A percentile compares a stretch with the other conserved stretches of the same genome.
Evolutionary conservation across 805 yeast genomes (phyloP).

Genomic region (Clavispora phyllophila): DNA sequence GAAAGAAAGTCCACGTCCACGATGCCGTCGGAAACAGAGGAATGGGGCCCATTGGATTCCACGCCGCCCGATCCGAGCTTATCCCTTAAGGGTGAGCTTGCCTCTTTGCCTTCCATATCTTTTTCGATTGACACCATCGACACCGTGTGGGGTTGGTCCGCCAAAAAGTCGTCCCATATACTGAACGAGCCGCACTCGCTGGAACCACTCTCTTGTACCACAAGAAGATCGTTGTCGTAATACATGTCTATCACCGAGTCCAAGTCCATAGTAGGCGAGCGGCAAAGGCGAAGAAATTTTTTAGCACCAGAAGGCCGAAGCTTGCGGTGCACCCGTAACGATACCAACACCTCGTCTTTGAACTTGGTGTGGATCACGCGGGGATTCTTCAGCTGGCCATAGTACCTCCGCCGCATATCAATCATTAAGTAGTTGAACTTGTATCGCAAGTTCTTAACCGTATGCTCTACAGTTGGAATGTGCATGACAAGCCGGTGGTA

Average conservation of each 20-base stretch:
- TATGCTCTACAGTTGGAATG: neutral
- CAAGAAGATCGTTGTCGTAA: slow-evolving; percentile 1
- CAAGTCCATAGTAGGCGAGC: neutral
- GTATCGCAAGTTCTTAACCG: slow-evolving; percentile 20
- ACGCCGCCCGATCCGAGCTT: too few species aligned
- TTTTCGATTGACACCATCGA: neutral
- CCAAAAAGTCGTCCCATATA: neutral
- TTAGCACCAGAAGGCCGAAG: neutral
- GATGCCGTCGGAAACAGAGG: neutral
- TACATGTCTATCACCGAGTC: neutral
- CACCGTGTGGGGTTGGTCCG: too few species aligned
- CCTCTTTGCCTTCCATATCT: too few species aligned
- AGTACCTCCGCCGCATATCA: slow-evolving; percentile 33
- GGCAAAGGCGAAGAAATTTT: neutral
- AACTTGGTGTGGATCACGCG: slow-evolving; percentile 34
- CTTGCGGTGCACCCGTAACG: slow-evolving; percentile 28
- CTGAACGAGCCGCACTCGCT: neutral
- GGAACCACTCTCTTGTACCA: neutral
- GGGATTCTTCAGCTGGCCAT: slow-evolving; percentile 33
- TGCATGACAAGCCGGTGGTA: too few species aligned
- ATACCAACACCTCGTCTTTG: slow-evolving; percentile 26
- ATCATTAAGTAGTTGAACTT: slow-evolving; percentile 28
- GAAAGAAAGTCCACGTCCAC: slow-evolving; percentile 1
- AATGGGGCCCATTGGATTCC: neutral
- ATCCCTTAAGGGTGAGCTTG: too few species aligned